Percentiles rank a stretch among this genome's conserved stretches.
Conservation (phyloP, 345 rosid species). For the Brassica cretica region DNA sequence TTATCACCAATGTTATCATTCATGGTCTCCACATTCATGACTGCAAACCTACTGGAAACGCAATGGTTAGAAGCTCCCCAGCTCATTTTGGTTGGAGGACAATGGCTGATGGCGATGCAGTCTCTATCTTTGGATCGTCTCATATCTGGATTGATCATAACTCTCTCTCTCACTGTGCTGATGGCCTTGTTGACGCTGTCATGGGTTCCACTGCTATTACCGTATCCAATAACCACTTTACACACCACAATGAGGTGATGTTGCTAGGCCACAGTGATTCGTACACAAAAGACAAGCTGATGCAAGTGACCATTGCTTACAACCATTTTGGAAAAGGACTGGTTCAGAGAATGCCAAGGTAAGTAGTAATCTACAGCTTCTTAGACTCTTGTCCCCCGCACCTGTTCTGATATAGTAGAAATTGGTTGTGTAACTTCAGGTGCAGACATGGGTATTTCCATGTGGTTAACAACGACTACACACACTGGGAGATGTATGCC, state of each 20-base stretch:
- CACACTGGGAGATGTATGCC: constrained; percentile 99
- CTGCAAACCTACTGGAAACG: constrained; percentile 95
- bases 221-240: constrained; percentile 78
- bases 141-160: constrained; percentile 93
- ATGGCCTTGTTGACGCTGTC: constrained; percentile 94
- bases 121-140: constrained; percentile 86
- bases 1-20: constrained; percentile 76
- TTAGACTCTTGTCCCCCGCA: neutral
- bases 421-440: constrained; percentile 44
- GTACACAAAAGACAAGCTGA: constrained; percentile 76
- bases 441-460: constrained; percentile 96
- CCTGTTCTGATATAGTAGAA: neutral
- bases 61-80: constrained; percentile 87
- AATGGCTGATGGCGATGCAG: constrained; percentile 87
- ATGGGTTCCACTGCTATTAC: constrained; percentile 96
- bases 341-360: constrained; percentile 98
- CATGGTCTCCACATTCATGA: constrained; percentile 95
- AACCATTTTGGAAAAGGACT: constrained; percentile 93
- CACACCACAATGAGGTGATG: constrained; percentile 98
- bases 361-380: neutral
- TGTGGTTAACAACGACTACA: constrained; percentile 95
- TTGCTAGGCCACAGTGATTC: constrained; percentile 89
- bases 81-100: constrained; percentile 88
- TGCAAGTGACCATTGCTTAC: constrained; percentile 96
- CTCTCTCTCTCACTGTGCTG: constrained; percentile 90